Evolutionary conservation across 176 grass and related monocot genomes (phyloP).

Genomic region (Rhynchospora breviuscula): DNA sequence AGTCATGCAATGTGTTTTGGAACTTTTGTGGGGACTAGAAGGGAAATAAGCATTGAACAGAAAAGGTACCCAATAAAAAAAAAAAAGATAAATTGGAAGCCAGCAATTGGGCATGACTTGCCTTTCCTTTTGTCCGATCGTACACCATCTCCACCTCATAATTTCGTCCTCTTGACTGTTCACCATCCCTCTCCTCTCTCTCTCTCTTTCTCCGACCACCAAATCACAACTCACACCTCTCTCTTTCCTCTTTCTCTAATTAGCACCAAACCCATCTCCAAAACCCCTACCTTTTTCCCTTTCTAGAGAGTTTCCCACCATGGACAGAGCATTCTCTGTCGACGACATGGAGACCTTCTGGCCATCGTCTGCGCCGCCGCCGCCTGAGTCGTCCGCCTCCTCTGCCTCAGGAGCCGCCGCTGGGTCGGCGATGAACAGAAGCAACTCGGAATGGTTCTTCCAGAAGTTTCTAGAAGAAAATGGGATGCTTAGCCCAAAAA

Average conservation of each 20-base stretch:
- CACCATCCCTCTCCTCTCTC: background rate
- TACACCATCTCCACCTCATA: constrained; percentile 2
- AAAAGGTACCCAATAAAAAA: background rate
- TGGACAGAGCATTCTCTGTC: constrained; percentile 45
- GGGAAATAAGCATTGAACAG: background rate
- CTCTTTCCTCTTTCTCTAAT: background rate
- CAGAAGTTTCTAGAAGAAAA: constrained; percentile 49
- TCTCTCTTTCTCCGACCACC: background rate
- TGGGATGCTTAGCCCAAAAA: background rate
- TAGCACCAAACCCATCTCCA: background rate
- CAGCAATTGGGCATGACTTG: background rate
- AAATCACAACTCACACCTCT: background rate
- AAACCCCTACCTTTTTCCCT: background rate
- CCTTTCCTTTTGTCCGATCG: background rate
- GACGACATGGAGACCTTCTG: constrained; percentile 37
- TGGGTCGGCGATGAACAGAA: constrained; percentile 29
- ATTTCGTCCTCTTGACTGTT: background rate
- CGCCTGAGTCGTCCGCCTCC: background rate
- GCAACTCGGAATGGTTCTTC: constrained; percentile 42
- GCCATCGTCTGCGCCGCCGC: background rate
- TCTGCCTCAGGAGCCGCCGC: background rate
- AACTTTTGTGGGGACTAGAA: background rate
- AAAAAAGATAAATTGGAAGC: background rate
- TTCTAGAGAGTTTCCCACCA: background rate
- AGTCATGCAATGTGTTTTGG: background rate